Percentiles rank a stretch among this genome's conserved stretches.
phyloP scores from a whole-genome alignment of 192 early-diverging fungal species.

The Chytriomyces sp. region DNA sequence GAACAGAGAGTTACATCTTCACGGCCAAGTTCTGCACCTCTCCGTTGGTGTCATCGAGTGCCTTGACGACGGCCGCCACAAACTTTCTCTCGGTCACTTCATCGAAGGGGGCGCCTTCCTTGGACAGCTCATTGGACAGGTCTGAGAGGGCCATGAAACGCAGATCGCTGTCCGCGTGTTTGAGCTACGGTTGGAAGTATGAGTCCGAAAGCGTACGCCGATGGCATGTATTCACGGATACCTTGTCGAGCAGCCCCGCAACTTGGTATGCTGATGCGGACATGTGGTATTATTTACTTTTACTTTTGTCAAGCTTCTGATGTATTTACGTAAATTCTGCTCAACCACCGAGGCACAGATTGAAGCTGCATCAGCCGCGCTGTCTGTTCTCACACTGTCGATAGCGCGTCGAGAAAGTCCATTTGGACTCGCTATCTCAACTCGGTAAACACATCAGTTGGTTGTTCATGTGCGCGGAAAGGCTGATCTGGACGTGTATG shows the following conservation, averaged over 20 bases:
- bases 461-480: not conserved
- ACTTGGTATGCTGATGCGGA: not conserved
- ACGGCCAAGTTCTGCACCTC: constrained; percentile 86
- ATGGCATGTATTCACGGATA: not conserved
- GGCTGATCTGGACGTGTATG: not conserved
- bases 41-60: constrained; percentile 80
- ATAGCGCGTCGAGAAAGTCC: not conserved
- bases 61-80: constrained; percentile 55
- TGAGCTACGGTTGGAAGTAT: constrained; percentile 42
- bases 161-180: constrained; percentile 73
- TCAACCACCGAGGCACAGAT: not conserved
- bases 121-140: constrained; percentile 73
- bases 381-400: not conserved
- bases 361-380: not conserved
- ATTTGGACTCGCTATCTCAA: too few species aligned
- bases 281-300: not conserved
- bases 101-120: constrained; percentile 58
- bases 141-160: constrained; percentile 87
- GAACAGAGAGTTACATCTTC: constrained; percentile 65
- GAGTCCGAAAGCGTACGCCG: not conserved
- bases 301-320: not conserved
- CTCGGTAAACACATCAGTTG: not conserved
- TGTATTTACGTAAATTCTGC: not conserved
- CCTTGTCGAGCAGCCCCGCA: not conserved
- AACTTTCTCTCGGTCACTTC: constrained; percentile 62